Evolutionary conservation across 768 basidiomycete genomes (phyloP).

Genomic region (Suillus tomentosus): DNA sequence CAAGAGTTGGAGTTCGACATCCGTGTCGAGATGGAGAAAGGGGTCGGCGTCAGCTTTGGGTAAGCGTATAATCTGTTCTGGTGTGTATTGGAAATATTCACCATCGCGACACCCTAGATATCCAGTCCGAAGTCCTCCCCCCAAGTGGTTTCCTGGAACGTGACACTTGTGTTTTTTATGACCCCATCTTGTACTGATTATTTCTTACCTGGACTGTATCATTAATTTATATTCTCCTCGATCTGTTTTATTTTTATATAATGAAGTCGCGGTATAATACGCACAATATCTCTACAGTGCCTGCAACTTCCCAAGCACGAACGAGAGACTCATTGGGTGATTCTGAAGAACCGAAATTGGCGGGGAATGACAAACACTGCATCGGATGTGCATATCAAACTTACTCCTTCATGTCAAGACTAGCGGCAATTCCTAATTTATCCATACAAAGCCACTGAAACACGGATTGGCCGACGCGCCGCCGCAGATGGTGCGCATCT

Average conservation of each 20-base stretch:
- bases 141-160: conserved; percentile 37
- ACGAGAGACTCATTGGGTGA: background rate
- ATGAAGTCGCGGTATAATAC: background rate
- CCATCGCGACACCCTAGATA: conserved; percentile 38
- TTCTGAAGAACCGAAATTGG: background rate
- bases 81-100: conserved; percentile 5
- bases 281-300: background rate
- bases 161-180: conserved; percentile 9
- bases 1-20: conserved; percentile 81
- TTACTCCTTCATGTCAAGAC: background rate
- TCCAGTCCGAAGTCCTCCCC: conserved; percentile 43
- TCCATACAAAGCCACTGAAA: background rate
- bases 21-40: conserved; percentile 84
- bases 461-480: conserved; percentile 2
- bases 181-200: background rate
- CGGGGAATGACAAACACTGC: background rate
- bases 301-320: background rate
- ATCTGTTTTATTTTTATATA: background rate
- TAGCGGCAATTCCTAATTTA: background rate
- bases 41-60: conserved; percentile 79
- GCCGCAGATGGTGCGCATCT: too few species aligned
- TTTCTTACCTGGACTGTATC: conserved; percentile 1
- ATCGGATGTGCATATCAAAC: background rate
- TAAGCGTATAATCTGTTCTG: conserved; percentile 39
- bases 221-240: background rate